These are phyloP conservation scores for Quercus wislizeni DNA, from an alignment of 306 rosid genomes.

Conservation along the genomic window DNA sequence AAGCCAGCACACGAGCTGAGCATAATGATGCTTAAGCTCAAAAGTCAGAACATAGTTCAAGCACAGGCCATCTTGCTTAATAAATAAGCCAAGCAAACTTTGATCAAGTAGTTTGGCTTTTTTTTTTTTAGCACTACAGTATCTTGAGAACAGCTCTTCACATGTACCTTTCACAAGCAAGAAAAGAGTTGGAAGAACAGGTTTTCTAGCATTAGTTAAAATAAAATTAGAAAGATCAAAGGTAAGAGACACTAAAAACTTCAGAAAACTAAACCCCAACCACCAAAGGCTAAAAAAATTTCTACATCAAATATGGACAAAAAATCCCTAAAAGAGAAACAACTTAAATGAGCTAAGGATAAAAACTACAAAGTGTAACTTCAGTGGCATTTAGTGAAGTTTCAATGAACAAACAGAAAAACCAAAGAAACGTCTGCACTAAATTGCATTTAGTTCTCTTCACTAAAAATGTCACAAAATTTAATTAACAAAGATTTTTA, in stretches of 20 bases:
- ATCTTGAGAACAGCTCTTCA: not conserved
- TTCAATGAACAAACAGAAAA: not conserved
- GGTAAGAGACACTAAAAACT: not conserved
- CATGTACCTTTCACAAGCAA: not conserved
- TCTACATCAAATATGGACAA: not conserved
- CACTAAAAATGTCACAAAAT: not conserved
- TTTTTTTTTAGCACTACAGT: not conserved
- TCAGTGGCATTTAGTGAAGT: too few relatives aligned
- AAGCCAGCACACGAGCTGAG: too few relatives aligned
- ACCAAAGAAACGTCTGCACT: not conserved
- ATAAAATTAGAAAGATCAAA: not conserved
- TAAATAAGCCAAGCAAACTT: too few relatives aligned
- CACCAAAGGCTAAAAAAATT: not conserved
- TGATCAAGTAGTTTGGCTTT: too few relatives aligned
- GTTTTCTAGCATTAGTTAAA: not conserved
- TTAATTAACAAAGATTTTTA: not conserved
- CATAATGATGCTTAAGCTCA: too few relatives aligned
- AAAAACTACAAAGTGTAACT: too few relatives aligned
- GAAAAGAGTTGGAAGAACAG: not conserved
- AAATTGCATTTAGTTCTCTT: not conserved
- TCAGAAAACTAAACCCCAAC: not conserved
- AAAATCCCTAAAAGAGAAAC: too few relatives aligned
- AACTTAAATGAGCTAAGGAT: too few relatives aligned
- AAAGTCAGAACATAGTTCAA: too few relatives aligned
- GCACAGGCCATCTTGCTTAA: too few relatives aligned